A percentile compares a stretch with the other conserved stretches of the same genome.
Conservation (phyloP, 2,329 filamentous ascomycete genomes). For the Eurotiales sp. region DNA sequence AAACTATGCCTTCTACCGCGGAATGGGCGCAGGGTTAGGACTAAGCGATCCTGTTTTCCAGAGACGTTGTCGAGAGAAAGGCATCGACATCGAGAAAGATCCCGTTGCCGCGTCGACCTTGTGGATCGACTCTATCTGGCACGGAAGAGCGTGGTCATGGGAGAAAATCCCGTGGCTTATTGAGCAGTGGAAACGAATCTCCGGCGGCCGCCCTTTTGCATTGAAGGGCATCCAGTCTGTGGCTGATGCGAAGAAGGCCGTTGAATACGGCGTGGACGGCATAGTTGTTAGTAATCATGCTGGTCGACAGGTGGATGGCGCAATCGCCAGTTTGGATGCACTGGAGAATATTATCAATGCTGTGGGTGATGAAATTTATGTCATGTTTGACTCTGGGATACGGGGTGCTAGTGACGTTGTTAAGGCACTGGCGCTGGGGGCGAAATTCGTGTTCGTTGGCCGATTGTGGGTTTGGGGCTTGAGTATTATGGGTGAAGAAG, state of each 20-base stretch:
- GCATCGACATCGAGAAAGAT: slow-evolving; percentile 52
- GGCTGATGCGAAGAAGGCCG: slow-evolving; percentile 58
- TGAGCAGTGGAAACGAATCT: slow-evolving; percentile 53
- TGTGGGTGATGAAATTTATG: slow-evolving; percentile 48
- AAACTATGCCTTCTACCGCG: slow-evolving; percentile 63
- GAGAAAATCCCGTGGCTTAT: slow-evolving; percentile 64
- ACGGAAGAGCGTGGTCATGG: slow-evolving; percentile 62
- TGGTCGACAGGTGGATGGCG: slow-evolving; percentile 62
- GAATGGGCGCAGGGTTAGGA: slow-evolving; percentile 53
- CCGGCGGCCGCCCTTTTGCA: slow-evolving; percentile 55
- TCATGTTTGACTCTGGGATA: slow-evolving; percentile 61
- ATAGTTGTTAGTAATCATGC: slow-evolving; percentile 71
- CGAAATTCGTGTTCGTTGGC: slow-evolving; percentile 60
- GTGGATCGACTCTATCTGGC: slow-evolving; percentile 65
- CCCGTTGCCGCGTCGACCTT: slow-evolving; percentile 54
- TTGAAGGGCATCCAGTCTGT: slow-evolving; percentile 69
- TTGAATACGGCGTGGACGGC: slow-evolving; percentile 57
- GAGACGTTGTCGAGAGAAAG: slow-evolving; percentile 47
- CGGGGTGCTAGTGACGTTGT: slow-evolving; percentile 56
- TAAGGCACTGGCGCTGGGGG: slow-evolving; percentile 60
- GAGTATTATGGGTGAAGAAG: slow-evolving; percentile 57
- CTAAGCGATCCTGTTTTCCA: slow-evolving; percentile 59
- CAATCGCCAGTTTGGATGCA: slow-evolving; percentile 57
- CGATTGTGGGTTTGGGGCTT: slow-evolving; percentile 60
- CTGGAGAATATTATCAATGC: slow-evolving; percentile 56